Evolutionary conservation across 495 filamentous ascomycete genomes (phyloP), one percentile per base, ranked within the genome.

Genomic region (Emericellopsis terricola): DNA sequence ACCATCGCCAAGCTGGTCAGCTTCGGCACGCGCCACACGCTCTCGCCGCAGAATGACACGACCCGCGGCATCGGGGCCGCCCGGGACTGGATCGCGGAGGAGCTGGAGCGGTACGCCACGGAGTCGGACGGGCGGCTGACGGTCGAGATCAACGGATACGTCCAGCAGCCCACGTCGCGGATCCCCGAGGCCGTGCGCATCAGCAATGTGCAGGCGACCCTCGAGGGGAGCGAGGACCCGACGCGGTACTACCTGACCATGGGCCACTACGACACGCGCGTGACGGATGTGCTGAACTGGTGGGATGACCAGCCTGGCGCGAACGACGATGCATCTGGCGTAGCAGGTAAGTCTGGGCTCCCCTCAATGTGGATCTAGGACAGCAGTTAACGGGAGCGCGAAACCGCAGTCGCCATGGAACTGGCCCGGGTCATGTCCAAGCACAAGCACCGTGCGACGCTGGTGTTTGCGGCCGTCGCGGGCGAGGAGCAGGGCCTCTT

Each of bases 401-500:
- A 42, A 15, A 35, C 39, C 28, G 38, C 46, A 17, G 47, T 68
- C 14, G 52, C 53, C 2, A 51, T 69, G 38, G 64, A 71, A 46
- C 45, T 71, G 8, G 58, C 59, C 8, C 52, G 64, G 9, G 50
- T 69, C 23, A 45, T 60, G 39, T 57, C 64, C 7, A 48, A 43
- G 11, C 42, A 48, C 10, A 23, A 49, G 15, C 63, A 63, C 6
- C 53, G 48, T 35, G 56, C 62, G 6, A 69, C 62, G 18, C 62
- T 71, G 34, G 56, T 65, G 23, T 60, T 71, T 28, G 62, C 48
- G 4, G 66, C 66, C 5, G 56, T 60, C 6, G 61, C 66, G 1
- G 66, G 60, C 4, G 66, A 71, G 48, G 66, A 71, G 33, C 66
- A 71, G 42, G 51, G 46, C 17, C 48, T 67, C 1, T 68, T 62